phyloP scores from a whole-genome alignment of 1,139 yeast species.

The Suhomyces guaymorum region DNA sequence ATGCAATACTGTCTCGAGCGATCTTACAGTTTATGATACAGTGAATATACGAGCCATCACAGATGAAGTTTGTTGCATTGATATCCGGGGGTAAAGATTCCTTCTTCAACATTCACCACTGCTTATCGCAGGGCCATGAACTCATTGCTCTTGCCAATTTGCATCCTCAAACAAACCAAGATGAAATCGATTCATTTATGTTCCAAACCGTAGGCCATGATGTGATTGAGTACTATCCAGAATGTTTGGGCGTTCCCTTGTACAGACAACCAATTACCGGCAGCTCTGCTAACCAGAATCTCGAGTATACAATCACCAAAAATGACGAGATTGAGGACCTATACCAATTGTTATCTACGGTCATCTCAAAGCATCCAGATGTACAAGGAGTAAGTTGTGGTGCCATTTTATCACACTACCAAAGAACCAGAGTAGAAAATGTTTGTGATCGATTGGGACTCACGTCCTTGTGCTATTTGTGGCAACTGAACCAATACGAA shows the following conservation, averaged over 20 bases:
- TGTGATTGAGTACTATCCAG: constrained; percentile 61
- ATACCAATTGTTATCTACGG: constrained; percentile 47
- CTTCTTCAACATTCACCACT: constrained; percentile 83
- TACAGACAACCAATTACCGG: constrained; percentile 71
- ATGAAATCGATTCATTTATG: constrained; percentile 92
- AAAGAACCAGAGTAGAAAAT: constrained; percentile 87
- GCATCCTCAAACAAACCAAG: constrained; percentile 54
- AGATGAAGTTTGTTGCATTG: constrained; percentile 88
- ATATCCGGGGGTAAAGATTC: constrained; percentile 97
- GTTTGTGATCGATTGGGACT: constrained; percentile 77
- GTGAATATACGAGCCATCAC: neutral
- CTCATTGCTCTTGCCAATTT: constrained; percentile 82
- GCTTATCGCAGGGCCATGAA: constrained; percentile 80
- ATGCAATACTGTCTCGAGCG: too few relatives aligned
- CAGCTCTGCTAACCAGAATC: constrained; percentile 57
- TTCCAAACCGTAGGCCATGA: constrained; percentile 98
- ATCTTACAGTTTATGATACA: too few relatives aligned
- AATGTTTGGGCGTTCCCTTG: constrained; percentile 78
- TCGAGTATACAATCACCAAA: constrained; percentile 66
- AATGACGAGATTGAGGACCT: constrained; percentile 90
- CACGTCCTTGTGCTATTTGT: constrained; percentile 70
- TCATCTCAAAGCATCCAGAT: constrained; percentile 63
- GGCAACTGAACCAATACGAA: constrained; percentile 85
- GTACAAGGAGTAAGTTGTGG: constrained; percentile 89
- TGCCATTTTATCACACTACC: constrained; percentile 91